These are phyloP conservation scores for Agaricales sp. DNA, from an alignment of 1,284 basidiomycete species.

Conservation along the genomic window DNA sequence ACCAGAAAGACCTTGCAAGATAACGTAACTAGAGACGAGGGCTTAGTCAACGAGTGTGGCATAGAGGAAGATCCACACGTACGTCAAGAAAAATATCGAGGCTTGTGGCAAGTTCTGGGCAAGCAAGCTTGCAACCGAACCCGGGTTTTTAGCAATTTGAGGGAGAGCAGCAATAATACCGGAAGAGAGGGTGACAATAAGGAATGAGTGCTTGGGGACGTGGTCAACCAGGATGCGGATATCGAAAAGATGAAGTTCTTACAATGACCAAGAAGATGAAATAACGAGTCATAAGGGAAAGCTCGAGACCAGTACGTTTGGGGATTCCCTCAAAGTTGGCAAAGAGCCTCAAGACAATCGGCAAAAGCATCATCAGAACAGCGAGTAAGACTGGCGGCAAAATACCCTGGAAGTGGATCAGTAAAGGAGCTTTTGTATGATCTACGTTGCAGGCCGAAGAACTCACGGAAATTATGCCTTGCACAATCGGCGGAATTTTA, in stretches of 20 bases:
- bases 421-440: background rate
- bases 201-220: conserved; percentile 71
- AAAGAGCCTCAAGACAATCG: conserved; percentile 75
- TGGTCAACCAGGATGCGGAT: background rate
- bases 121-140: conserved; percentile 53
- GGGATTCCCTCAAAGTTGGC: conserved; percentile 77
- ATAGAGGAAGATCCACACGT: conserved; percentile 21
- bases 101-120: conserved; percentile 74
- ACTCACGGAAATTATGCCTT: conserved; percentile 69
- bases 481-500: conserved; percentile 44
- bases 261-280: conserved; percentile 90
- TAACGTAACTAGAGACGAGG: conserved; percentile 35
- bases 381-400: conserved; percentile 81
- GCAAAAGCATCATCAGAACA: conserved; percentile 85
- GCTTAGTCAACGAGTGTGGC: background rate
- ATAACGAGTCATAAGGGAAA: conserved; percentile 85
- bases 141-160: conserved; percentile 50
- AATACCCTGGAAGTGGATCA: conserved; percentile 48
- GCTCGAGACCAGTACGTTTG: conserved; percentile 72
- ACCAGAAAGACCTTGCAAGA: conserved; percentile 65
- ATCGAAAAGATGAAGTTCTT: conserved; percentile 21
- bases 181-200: conserved; percentile 75
- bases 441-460: background rate
- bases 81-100: conserved; percentile 93
- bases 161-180: conserved; percentile 70